Conservation (phyloP, 2,329 filamentous ascomycete species). For the Graphiopsis chlorocephala region DNA sequence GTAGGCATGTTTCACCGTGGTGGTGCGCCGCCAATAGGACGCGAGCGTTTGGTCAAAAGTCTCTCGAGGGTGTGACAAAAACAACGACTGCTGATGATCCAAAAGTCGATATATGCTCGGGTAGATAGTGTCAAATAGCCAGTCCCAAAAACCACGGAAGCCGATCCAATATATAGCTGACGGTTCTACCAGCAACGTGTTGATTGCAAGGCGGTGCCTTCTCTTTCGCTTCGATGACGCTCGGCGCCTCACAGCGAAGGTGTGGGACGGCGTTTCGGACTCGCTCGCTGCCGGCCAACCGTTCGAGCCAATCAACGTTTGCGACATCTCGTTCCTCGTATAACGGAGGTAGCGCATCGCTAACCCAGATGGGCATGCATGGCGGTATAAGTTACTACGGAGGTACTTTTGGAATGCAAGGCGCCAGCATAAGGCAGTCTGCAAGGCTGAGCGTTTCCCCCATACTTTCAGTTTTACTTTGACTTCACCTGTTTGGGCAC, state of each 20-base stretch:
- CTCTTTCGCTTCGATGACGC: slow-evolving; percentile 9
- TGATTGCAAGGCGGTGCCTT: neutral
- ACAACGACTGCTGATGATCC: neutral
- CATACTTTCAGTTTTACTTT: neutral
- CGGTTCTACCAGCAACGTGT: neutral
- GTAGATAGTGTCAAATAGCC: neutral
- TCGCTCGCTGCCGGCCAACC: neutral
- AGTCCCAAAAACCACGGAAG: neutral
- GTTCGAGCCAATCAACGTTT: neutral
- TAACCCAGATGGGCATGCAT: neutral
- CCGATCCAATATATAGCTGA: neutral
- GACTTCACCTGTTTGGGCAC: neutral
- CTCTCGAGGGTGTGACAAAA: neutral
- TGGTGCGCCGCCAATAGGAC: neutral
- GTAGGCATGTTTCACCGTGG: slow-evolving; percentile 9
- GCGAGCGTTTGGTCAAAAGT: neutral
- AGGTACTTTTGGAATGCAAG: neutral
- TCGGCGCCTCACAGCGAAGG: neutral
- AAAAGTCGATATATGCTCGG: neutral
- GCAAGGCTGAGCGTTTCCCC: neutral
- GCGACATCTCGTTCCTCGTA: neutral
- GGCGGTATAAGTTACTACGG: too few species aligned
- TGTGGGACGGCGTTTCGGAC: slow-evolving; percentile 2
- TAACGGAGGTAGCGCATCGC: neutral
- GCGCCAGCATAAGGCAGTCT: neutral